These are phyloP conservation scores for Tolypocladium cylindrosporum DNA, from an alignment of 2,329 filamentous ascomycete species.

Conservation along the genomic window DNA sequence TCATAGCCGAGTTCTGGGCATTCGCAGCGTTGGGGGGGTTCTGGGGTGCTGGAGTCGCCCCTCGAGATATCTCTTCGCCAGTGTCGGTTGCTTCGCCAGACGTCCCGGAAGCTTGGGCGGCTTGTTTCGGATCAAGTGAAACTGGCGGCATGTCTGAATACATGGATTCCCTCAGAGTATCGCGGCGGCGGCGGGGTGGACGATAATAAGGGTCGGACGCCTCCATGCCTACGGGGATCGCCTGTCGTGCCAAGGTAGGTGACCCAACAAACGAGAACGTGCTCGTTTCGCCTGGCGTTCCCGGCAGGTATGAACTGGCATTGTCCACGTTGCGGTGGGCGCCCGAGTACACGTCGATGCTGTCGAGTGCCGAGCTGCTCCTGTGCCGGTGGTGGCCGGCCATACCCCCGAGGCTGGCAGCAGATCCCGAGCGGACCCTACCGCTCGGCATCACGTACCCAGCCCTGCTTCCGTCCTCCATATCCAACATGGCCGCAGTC, in stretches of 20 bases:
- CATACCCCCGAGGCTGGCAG: constrained; percentile 45
- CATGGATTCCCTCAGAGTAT: constrained; percentile 38
- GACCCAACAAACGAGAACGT: constrained; percentile 62
- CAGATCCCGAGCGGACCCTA: constrained; percentile 50
- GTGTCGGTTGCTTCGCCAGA: constrained; percentile 28
- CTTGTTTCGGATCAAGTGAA: constrained; percentile 25
- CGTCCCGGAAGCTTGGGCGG: constrained; percentile 22
- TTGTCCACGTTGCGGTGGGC: constrained; percentile 41
- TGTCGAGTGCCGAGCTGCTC: constrained; percentile 46
- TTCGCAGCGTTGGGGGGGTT: constrained; percentile 8
- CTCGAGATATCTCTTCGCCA: constrained; percentile 30
- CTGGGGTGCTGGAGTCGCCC: constrained; percentile 33
- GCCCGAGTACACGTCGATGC: constrained; percentile 34
- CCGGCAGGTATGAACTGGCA: constrained; percentile 58
- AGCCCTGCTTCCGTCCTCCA: constrained; percentile 54
- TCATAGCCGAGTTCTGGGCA: constrained; percentile 16
- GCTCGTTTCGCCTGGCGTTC: constrained; percentile 62
- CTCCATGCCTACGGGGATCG: constrained; percentile 36
- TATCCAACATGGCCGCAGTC: constrained; percentile 67
- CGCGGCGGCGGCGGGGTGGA: constrained; percentile 62
- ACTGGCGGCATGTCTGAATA: constrained; percentile 19
- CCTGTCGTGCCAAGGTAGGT: constrained; percentile 38
- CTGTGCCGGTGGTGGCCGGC: constrained; percentile 33
- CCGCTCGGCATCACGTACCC: constrained; percentile 45
- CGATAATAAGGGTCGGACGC: constrained; percentile 77